Evolutionary conservation across 2,329 filamentous ascomycete species (phyloP).

Genomic region (Cordyceps fumosorosea): DNA sequence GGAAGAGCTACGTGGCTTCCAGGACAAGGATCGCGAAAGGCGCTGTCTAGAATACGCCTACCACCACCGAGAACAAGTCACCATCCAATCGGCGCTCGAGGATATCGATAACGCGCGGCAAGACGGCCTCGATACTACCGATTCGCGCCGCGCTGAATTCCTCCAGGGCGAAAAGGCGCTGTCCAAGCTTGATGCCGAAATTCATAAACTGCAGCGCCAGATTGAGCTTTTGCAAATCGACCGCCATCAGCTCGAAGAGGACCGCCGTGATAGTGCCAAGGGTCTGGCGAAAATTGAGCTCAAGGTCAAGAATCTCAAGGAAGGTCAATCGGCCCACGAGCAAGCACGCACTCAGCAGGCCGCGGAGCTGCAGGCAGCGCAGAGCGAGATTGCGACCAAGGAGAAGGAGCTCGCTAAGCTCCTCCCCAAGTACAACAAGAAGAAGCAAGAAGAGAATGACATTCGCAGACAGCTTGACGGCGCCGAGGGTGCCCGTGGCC

Average conservation of each 20-base stretch:
- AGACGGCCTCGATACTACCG: slow-evolving; percentile 76
- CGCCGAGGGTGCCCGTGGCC: slow-evolving; percentile 66
- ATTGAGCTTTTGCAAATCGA: slow-evolving; percentile 81
- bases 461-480: slow-evolving; percentile 67
- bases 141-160: slow-evolving; percentile 71
- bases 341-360: slow-evolving; percentile 66
- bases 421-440: slow-evolving; percentile 68
- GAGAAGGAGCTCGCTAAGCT: slow-evolving; percentile 70
- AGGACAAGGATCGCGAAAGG: slow-evolving; percentile 89
- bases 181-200: slow-evolving; percentile 67
- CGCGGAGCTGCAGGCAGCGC: slow-evolving; percentile 63
- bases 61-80: slow-evolving; percentile 80
- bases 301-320: slow-evolving; percentile 72
- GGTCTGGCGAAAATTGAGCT: slow-evolving; percentile 79
- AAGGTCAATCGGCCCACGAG: slow-evolving; percentile 73
- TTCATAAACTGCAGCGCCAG: slow-evolving; percentile 72
- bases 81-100: slow-evolving; percentile 69
- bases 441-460: slow-evolving; percentile 65
- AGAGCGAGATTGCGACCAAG: slow-evolving; percentile 65
- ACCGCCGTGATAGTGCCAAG: slow-evolving; percentile 76
- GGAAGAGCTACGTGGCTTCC: slow-evolving; percentile 86
- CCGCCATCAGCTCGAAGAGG: slow-evolving; percentile 79
- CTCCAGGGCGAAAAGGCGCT: slow-evolving; percentile 74
- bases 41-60: slow-evolving; percentile 92
- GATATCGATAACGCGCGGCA: slow-evolving; percentile 76